Evolutionary conservation across 2,329 filamentous ascomycete genomes (phyloP), one percentile per base, ranked within the genome.

Genomic region (Elsinoe perseae): DNA sequence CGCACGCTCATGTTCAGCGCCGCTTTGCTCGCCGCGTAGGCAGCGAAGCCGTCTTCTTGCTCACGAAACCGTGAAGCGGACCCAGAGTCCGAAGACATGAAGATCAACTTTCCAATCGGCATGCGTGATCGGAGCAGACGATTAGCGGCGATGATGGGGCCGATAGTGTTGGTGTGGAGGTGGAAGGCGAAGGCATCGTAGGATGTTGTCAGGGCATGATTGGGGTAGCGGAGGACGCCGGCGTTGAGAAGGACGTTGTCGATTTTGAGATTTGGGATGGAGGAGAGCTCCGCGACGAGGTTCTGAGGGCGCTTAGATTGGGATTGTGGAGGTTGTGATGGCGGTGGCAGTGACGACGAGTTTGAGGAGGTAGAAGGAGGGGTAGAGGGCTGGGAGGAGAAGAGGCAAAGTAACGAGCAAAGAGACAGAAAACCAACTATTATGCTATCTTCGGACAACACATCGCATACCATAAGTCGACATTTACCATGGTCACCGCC

Each of bases 71-170:
- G 65, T 7, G 70, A 66, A 2, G 76, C 70, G 0, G 79, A 82
- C 12, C 78, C 79, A 0, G 76, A 80, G 63, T 82, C 80, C 16
- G 75, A 77, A 9, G 79, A 81, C 66, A 81, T 81, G 71, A 82
- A 79, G 27, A 75, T 70, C 8, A 81, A 72, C 16, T 73, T 77
- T n/a, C 72, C 71, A 57, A 78, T 74, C 3, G 72, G 70, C 14
- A 77, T 74, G 30, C 68, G 68, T 7, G 72, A 71, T 54, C 75
- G 67, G 0, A 82, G 70, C 2, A 82, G 68, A 55, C 74, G 73
- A 58, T 80, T 77, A 1, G 79, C 79, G 34, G 73, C 73, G 57
- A 81, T 75, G 58, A 82, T 77, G n/a, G 80, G 80, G 0, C 80
- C 79, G 56, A 83, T 78, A 14, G 78, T 79, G 64, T 82, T 82